A percentile compares a stretch with the other conserved stretches of the same genome.
phyloP scores from a whole-genome alignment of 306 rosid genomes.

The Castanospermum australe region DNA sequence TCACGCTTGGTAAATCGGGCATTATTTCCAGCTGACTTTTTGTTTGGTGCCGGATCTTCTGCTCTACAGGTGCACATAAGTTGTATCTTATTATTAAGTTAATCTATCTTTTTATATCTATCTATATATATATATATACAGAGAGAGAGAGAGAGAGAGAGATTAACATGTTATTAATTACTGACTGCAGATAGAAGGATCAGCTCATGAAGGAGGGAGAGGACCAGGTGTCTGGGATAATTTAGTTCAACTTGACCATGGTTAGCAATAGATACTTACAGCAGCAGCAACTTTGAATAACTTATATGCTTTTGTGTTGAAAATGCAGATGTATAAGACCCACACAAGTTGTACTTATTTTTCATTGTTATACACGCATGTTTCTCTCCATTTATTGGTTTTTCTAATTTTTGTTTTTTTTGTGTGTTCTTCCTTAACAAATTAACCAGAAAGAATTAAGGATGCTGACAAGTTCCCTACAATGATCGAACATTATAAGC shows the following conservation, averaged over 20 bases:
- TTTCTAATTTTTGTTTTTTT: no score
- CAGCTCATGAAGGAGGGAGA: slow-evolving; percentile 14
- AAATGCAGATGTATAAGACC: no score
- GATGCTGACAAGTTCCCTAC: background rate
- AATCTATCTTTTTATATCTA: background rate
- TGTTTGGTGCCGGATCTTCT: slow-evolving; percentile 26
- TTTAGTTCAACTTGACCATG: background rate
- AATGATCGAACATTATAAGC: slow-evolving; percentile 29
- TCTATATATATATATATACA: no score
- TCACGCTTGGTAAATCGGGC: background rate
- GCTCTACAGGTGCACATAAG: slow-evolving; percentile 16
- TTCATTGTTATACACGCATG: no score
- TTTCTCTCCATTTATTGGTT: background rate
- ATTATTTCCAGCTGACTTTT: slow-evolving; percentile 1
- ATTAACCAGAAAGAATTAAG: background rate
- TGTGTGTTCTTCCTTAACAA: background rate
- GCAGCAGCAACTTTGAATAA: background rate
- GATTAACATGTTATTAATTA: background rate
- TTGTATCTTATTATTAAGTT: background rate
- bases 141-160: no score
- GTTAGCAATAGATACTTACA: background rate
- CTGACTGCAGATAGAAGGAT: slow-evolving; percentile 30
- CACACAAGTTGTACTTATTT: background rate
- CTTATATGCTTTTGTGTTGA: background rate
- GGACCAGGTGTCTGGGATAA: slow-evolving; percentile 29